Conservation (phyloP, 1,284 basidiomycete species). For the Exobasidium cylindrosporum region DNA sequence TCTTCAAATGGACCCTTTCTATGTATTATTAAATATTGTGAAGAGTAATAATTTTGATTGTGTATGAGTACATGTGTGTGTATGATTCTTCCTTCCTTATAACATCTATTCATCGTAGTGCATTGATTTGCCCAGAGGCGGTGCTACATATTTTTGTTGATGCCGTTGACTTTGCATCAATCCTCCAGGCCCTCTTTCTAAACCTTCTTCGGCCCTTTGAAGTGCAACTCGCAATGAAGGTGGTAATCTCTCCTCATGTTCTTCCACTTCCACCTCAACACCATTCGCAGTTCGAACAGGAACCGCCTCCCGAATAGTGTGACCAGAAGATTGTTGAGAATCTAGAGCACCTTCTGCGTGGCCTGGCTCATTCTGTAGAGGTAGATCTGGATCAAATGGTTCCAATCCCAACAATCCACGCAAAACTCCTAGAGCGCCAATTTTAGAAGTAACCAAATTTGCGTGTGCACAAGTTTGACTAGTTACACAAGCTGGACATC, state of each 20-base stretch:
- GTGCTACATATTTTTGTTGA: conserved; percentile 7
- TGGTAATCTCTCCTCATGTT: conserved; percentile 30
- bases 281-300: conserved; percentile 29
- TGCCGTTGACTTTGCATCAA: conserved; percentile 1
- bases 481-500: conserved; percentile 70
- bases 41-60: too few relatives aligned
- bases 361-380: conserved; percentile 38
- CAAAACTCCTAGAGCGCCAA: conserved; percentile 48
- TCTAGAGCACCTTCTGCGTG: conserved; percentile 24
- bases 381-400: conserved; percentile 39
- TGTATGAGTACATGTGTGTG: too few relatives aligned
- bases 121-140: conserved; percentile 9
- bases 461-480: conserved; percentile 36
- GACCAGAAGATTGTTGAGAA: conserved; percentile 20
- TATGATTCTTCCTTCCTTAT: too few relatives aligned
- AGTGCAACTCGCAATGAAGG: conserved; percentile 21
- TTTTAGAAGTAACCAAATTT: conserved; percentile 48
- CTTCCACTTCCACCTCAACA: conserved; percentile 25
- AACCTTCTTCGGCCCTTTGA: conserved; percentile 2
- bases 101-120: conserved; percentile 8
- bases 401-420: conserved; percentile 46
- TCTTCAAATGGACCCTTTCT: too few relatives aligned
- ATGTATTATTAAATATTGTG: too few relatives aligned
- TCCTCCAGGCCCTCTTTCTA: background rate
- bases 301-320: conserved; percentile 30